Base-by-base conservation (phyloP, 257 asterid species). In the Paraleonurus japonicus region DNA sequence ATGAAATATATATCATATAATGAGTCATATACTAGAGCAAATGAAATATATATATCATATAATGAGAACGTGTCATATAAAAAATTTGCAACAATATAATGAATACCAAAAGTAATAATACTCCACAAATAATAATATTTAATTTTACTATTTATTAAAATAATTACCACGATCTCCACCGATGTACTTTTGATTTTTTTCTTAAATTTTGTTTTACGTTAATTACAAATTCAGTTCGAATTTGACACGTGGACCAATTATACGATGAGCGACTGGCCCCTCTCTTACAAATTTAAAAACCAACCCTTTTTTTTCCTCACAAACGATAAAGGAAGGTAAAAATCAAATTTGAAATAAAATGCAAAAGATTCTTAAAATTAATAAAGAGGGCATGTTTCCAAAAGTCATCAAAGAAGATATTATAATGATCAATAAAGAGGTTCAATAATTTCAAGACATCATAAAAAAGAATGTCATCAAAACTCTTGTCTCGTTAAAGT, bases 401-500 rank as follows among this genome's bases (percentile, higher is more conserved):
- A 78, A 82, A 72, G 85, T 65, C 70, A 48, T 70, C 45, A 75
- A 75, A 78, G 81, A 27, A 26, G 57, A 70, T 48, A 51, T 51
- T 7, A 17, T 51, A 70, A 82, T 48, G 73, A 74, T 53, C 24
- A 72, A 50, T 59, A 71, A 80, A 83, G 85, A 35, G 74, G 51
- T 12, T 61, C 74, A 77, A 83, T 76, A 64, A 80, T 81, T 72
- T 81, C 81, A 67, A 71, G 67, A 47, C 81, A 83, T 73, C 72
- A 73, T 53, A 0, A 57, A 73, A 70, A 50, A 53, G 39, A 47
- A 51, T 64, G 51, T 70, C 57, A 81, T 83, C 65, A 76, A 80
- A 70, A 73, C 19, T 53, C 76, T 76, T 81, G 84, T 78, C 82
- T 57, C 82, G 33, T 43, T 69, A 80, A 80, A 78, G 85, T 57